These are phyloP conservation scores for cucumber (Cucumis sativus) DNA, from an alignment of 306 rosid species.

Conservation along the genomic window Cucumber_9930_V3 NC_026656.2:19258501-19259000, in stretches of 20 bases:
- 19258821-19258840: neutral
- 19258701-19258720: neutral
- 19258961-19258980: neutral
- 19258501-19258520: no score
- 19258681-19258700: neutral
- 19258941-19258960: neutral
- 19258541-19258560: no score
- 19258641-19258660: no score
- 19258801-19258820: neutral
- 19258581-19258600: no score
- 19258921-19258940: neutral
- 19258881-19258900: no score
- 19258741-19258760: slow-evolving; percentile 4
- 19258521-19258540: no score
- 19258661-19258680: neutral
- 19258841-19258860: neutral
- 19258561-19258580: no score
- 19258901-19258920: no score
- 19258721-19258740: neutral
- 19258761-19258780: neutral
- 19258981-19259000: neutral
- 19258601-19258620: no score
- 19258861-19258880: neutral
- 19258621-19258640: no score
- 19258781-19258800: neutral